phyloP scores from a whole-genome alignment of 106 monocot genomes.

The Allium cepa region DNA sequence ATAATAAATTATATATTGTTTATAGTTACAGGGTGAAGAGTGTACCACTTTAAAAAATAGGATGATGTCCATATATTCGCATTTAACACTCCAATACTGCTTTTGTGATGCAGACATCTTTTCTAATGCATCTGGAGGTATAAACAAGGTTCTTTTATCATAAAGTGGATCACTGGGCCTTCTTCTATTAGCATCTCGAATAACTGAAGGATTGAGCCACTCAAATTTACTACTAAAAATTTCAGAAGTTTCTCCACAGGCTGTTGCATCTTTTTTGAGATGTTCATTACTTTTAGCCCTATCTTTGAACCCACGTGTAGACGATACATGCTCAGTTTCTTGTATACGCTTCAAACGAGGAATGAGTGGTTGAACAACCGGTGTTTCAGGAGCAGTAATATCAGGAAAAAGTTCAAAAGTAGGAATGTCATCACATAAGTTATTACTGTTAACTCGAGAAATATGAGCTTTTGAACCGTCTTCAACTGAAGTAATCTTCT shows the following conservation, averaged over 20 bases:
- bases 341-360: slow-evolving; percentile 69
- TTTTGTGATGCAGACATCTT: slow-evolving; percentile 94
- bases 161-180: slow-evolving; percentile 61
- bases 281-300: slow-evolving; percentile 33
- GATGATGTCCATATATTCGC: slow-evolving; percentile 83
- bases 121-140: slow-evolving; percentile 66
- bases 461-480: slow-evolving; percentile 1
- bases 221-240: slow-evolving; percentile 61
- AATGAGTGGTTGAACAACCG: slow-evolving; percentile 32
- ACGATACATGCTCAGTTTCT: slow-evolving; percentile 9
- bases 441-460: not conserved
- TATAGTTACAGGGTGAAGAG: not conserved
- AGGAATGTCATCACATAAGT: not conserved
- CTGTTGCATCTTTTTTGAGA: slow-evolving; percentile 4
- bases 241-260: slow-evolving; percentile 21
- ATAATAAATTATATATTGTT: too few species aligned
- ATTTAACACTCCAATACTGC: slow-evolving; percentile 93
- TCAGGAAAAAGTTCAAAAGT: slow-evolving; percentile 13
- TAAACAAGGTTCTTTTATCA: slow-evolving; percentile 79
- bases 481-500: not conserved
- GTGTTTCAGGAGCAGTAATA: slow-evolving; percentile 50
- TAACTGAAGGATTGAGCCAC: slow-evolving; percentile 72
- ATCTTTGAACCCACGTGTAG: slow-evolving; percentile 33
- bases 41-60: slow-evolving; percentile 99
- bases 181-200: slow-evolving; percentile 73